Evolutionary conservation across 108 stramenopile species (phyloP).

Genomic region (Schizochytrium sp.): DNA sequence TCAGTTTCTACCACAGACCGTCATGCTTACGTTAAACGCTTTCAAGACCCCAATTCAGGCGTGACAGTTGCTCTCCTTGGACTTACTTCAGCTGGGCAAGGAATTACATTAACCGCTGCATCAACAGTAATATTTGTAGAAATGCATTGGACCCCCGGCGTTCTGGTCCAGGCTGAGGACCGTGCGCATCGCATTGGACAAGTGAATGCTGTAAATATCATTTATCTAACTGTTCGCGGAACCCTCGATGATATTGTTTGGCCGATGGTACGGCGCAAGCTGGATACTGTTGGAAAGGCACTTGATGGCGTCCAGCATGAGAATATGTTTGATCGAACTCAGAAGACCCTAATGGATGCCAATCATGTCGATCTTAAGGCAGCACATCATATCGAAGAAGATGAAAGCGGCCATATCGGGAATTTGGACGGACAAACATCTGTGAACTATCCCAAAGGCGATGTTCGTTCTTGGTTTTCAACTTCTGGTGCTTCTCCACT

Average conservation of each 20-base stretch:
- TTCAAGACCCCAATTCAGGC: slow-evolving; percentile 86
- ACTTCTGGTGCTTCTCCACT: background rate
- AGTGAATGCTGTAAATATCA: slow-evolving; percentile 83
- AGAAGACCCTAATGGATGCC: too few relatives aligned
- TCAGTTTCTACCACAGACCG: slow-evolving; percentile 85
- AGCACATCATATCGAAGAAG: background rate
- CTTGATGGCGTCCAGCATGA: slow-evolving; percentile 76
- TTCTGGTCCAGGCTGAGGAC: slow-evolving; percentile 98
- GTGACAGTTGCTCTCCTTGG: slow-evolving; percentile 88
- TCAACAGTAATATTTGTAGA: slow-evolving; percentile 96
- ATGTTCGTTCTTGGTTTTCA: slow-evolving; percentile 38
- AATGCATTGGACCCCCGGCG: slow-evolving; percentile 94
- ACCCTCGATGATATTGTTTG: slow-evolving; percentile 83
- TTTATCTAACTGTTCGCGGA: slow-evolving; percentile 83
- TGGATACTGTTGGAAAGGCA: slow-evolving; percentile 78
- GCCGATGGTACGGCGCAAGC: slow-evolving; percentile 82
- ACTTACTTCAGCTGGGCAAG: slow-evolving; percentile 96
- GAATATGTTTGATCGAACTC: slow-evolving; percentile 26
- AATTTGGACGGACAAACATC: background rate
- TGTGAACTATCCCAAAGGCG: slow-evolving; percentile 34
- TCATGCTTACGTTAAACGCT: slow-evolving; percentile 87
- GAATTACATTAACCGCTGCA: slow-evolving; percentile 96
- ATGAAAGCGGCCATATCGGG: background rate
- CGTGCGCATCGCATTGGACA: slow-evolving; percentile 96
- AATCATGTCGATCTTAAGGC: background rate